Evolutionary conservation across 805 yeast species (phyloP).

Genomic region (Barnettozyma botsteinii): DNA sequence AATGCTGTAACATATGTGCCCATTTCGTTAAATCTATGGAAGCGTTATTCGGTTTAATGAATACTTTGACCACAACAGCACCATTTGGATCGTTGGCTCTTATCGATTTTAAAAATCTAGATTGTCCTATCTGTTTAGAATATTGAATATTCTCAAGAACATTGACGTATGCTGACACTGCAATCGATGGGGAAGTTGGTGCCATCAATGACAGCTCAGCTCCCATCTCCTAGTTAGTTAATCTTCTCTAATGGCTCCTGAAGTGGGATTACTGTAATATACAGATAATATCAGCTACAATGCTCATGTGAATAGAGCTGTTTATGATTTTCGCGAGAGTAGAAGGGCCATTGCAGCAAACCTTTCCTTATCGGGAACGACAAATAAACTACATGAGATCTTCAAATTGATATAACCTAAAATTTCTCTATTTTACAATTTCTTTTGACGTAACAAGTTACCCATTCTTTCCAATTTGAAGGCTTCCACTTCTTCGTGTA

Average conservation of each 20-base stretch:
- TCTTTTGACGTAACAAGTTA: background rate
- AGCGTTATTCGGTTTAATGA: slow-evolving; percentile 62
- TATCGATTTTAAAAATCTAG: slow-evolving; percentile 81
- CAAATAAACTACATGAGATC: no score
- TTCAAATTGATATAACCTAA: background rate
- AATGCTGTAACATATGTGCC: slow-evolving; percentile 25
- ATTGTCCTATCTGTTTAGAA: slow-evolving; percentile 66
- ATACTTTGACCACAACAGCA: slow-evolving; percentile 68
- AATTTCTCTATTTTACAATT: background rate
- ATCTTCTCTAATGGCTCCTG: no score
- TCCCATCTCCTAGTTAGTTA: slow-evolving; percentile 56
- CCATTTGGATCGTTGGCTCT: slow-evolving; percentile 74
- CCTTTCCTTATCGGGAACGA: no score
- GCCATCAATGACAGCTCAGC: slow-evolving; percentile 79
- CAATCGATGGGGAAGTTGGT: slow-evolving; percentile 89
- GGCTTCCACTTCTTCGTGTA: slow-evolving; percentile 46
- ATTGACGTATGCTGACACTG: slow-evolving; percentile 83
- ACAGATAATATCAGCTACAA: no score
- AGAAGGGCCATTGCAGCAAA: no score
- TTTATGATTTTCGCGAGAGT: no score
- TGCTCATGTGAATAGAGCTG: no score
- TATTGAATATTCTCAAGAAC: slow-evolving; percentile 73
- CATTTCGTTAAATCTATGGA: slow-evolving; percentile 19
- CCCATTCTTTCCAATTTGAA: slow-evolving; percentile 37
- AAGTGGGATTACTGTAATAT: no score